Conservation (phyloP, 2,329 filamentous ascomycete genomes). For the Tympanopsis confertula region DNA sequence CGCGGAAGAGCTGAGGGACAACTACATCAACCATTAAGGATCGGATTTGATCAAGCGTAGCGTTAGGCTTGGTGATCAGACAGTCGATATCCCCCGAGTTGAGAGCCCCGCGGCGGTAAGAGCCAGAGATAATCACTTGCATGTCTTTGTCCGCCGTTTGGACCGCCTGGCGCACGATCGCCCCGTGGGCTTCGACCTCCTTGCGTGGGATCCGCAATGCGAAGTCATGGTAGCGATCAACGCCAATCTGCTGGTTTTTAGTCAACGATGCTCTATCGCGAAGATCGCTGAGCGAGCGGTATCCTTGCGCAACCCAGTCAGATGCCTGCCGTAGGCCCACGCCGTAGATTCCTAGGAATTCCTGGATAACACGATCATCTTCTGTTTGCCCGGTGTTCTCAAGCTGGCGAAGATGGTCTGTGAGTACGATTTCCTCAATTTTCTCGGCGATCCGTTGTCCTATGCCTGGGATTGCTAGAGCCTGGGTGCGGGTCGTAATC, state of each 20-base stretch:
- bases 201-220: constrained; percentile 63
- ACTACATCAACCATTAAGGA: constrained; percentile 50
- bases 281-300: constrained; percentile 65
- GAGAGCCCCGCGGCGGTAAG: constrained; percentile 68
- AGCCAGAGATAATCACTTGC: constrained; percentile 67
- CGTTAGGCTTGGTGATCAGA: constrained; percentile 61
- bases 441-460: constrained; percentile 67
- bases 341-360: constrained; percentile 71
- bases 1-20: constrained; percentile 44
- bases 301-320: constrained; percentile 67
- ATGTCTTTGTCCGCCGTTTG: constrained; percentile 48
- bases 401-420: constrained; percentile 58
- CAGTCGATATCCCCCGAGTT: constrained; percentile 76
- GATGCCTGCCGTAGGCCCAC: constrained; percentile 60
- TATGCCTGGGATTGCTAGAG: constrained; percentile 54
- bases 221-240: constrained; percentile 73
- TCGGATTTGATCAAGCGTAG: constrained; percentile 40
- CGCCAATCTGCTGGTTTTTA: constrained; percentile 59
- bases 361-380: constrained; percentile 48
- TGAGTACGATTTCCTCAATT: constrained; percentile 79
- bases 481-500: constrained; percentile 60
- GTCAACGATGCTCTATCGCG: constrained; percentile 48
- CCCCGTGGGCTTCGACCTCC: constrained; percentile 63
- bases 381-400: constrained; percentile 61
- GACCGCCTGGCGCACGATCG: constrained; percentile 48